Percentiles rank a stretch among this genome's conserved stretches.
Conservation (phyloP, 257 asterid species). For the Thymus quinquecostatus region DNA sequence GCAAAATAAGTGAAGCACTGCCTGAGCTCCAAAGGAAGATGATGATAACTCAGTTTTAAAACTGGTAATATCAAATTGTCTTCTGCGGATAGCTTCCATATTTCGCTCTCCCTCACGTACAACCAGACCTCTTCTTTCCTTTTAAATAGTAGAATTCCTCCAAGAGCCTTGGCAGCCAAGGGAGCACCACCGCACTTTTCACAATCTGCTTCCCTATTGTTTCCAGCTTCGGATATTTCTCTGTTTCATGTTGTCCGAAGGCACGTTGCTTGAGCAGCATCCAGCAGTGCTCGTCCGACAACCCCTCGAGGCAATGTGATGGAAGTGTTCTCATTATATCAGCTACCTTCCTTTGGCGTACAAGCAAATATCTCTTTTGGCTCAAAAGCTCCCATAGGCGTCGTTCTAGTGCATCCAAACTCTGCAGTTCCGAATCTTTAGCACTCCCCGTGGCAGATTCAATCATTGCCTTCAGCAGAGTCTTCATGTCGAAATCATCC, state of each 20-base stretch:
- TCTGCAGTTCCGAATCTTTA: neutral
- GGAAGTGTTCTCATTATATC: neutral
- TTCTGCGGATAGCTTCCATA: slow-evolving; percentile 25
- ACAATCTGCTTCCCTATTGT: slow-evolving; percentile 2
- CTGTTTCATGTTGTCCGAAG: neutral
- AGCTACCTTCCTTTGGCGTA: neutral
- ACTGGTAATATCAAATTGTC: slow-evolving; percentile 36
- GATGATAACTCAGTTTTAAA: slow-evolving; percentile 36
- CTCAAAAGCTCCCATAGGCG: neutral
- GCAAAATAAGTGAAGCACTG: slow-evolving; percentile 37
- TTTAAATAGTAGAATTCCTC: slow-evolving; percentile 35
- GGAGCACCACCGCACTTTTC: slow-evolving; percentile 37
- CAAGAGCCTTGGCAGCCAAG: slow-evolving; percentile 41
- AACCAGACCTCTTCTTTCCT: slow-evolving; percentile 31
- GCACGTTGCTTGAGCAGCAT: too few species aligned
- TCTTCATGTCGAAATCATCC: neutral
- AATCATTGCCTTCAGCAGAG: neutral
- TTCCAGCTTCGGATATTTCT: neutral
- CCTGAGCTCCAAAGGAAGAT: slow-evolving; percentile 26
- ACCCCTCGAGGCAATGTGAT: neutral
- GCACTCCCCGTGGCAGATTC: neutral
- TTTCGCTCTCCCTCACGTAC: slow-evolving; percentile 31
- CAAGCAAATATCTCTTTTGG: neutral
- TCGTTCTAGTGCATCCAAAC: neutral
- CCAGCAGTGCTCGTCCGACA: neutral